phyloP scores from a whole-genome alignment of 2,329 filamentous ascomycete species.

The Paecilomyces fulvus region DNA sequence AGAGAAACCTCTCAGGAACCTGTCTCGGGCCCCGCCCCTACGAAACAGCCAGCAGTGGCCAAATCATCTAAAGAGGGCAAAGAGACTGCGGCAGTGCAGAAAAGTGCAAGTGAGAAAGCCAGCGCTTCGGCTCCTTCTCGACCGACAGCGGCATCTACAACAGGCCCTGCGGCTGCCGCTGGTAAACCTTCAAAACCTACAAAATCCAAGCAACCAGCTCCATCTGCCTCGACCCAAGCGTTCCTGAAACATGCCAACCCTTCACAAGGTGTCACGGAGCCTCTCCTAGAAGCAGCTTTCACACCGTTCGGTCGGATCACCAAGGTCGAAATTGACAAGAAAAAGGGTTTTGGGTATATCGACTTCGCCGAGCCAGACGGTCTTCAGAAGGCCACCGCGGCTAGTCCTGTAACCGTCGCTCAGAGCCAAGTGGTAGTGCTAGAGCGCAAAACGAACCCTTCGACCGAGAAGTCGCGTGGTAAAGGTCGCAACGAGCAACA shows the following conservation, averaged over 20 bases:
- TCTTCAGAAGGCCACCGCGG: conserved; percentile 69
- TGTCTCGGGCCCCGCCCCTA: conserved; percentile 2
- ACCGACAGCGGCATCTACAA: conserved; percentile 8
- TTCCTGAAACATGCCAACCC: conserved; percentile 79
- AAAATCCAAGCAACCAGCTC: conserved; percentile 19
- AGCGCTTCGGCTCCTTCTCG: conserved; percentile 5
- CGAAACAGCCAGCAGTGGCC: conserved; percentile 2
- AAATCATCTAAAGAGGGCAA: conserved; percentile 6
- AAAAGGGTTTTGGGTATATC: conserved; percentile 90
- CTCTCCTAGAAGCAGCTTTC: conserved; percentile 66
- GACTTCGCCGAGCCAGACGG: conserved; percentile 69
- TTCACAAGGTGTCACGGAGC: conserved; percentile 84
- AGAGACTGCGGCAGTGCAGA: conserved; percentile 3
- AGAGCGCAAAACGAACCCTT: conserved; percentile 44
- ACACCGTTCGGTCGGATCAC: conserved; percentile 64
- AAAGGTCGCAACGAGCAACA: conserved; percentile 19
- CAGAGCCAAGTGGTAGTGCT: conserved; percentile 81
- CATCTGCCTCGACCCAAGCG: conserved; percentile 37
- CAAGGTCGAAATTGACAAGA: conserved; percentile 84
- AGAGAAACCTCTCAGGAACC: conserved; percentile 4
- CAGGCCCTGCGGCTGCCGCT: conserved; percentile 9
- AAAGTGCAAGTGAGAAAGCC: conserved; percentile 3
- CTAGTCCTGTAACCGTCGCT: conserved; percentile 72
- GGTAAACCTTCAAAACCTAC: conserved; percentile 17
- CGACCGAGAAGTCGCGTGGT: conserved; percentile 22